Base-by-base conservation (phyloP, 352 stramenopile species). In the Sclerospora graminicola region DNA sequence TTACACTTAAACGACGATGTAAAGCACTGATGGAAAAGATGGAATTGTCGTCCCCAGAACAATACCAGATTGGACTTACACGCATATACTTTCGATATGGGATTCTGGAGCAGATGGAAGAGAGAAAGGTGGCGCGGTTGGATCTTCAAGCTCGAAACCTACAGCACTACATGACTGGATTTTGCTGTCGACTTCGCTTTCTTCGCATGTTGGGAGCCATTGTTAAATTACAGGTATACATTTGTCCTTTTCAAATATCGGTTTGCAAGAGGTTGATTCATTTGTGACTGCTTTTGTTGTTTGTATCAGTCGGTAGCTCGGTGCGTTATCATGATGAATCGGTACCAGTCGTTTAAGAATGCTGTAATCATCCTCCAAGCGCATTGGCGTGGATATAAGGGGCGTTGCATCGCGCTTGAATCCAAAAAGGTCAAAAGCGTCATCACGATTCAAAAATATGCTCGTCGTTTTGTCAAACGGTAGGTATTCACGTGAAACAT, bases 11-110 rank as follows among this genome's bases (percentile, higher is more conserved):
- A 14, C 53, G 74, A 11, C 60, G 62, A 13, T 84, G 75, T 28
- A 41, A 82, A 21, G 50, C 57, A 21, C 37, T 86, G 20, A 84
- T 88, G 72, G 43, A 63, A 28, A 77, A 68, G 27, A 73, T 86
- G 57, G 37, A 58, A 13, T 70, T 87, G 6, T 75, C 65, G 18
- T 74, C 71, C 3, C 77, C 80, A 9, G 66, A 82, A 31, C 63
- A 90, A 45, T 93, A 82, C 38, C 78, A 93, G 38, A 80, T 82
- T 34, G 78, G 78, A 14, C 39, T 69, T 24, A 86, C 73, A 6
- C 72, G 80, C 18, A 78, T 93, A 40, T 93, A 89, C 51, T 89
- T 93, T 21, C 74, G 74, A 4, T 82, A 78, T 53, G 76, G 81
- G 15, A 69, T 89, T 18, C 46, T 93, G 5, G 81, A 93, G 49